These are phyloP conservation scores for Rhododendron ovatum DNA, from an alignment of 148 eudicot genomes.

Conservation along the genomic window DNA sequence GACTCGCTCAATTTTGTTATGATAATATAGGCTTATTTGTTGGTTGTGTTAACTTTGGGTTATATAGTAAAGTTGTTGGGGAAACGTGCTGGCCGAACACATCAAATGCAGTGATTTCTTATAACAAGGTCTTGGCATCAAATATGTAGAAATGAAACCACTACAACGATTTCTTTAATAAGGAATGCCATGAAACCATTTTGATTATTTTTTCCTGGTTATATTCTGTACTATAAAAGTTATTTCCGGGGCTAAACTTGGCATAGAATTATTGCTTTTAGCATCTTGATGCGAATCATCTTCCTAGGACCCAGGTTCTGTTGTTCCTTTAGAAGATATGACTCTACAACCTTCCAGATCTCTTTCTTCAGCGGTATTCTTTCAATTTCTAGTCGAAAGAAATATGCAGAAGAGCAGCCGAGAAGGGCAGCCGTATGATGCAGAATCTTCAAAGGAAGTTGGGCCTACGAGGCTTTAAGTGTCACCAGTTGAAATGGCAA, in stretches of 20 bases:
- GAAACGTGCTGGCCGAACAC: not conserved
- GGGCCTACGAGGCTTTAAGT: not conserved
- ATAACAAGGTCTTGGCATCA: not conserved
- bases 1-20: not conserved
- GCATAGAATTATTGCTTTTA: not conserved
- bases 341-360: not conserved
- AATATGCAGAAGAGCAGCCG: not conserved
- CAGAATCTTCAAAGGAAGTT: not conserved
- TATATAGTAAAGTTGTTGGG: not conserved
- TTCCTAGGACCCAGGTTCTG: not conserved
- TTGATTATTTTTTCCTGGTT: not conserved
- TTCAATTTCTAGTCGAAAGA: not conserved
- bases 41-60: not conserved
- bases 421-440: not conserved
- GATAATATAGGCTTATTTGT: not conserved
- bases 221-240: not conserved
- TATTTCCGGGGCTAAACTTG: not conserved
- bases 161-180: not conserved
- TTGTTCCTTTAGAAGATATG: not conserved
- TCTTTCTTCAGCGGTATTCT: not conserved
- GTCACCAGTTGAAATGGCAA: not conserved
- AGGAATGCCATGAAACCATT: not conserved
- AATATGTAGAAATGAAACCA: not conserved
- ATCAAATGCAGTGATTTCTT: not conserved
- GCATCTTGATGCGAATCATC: not conserved